A percentile compares a stretch with the other conserved stretches of the same genome.
Evolutionary conservation across 2,329 filamentous ascomycete genomes (phyloP).

Genomic region (Beauveria medogensis): DNA sequence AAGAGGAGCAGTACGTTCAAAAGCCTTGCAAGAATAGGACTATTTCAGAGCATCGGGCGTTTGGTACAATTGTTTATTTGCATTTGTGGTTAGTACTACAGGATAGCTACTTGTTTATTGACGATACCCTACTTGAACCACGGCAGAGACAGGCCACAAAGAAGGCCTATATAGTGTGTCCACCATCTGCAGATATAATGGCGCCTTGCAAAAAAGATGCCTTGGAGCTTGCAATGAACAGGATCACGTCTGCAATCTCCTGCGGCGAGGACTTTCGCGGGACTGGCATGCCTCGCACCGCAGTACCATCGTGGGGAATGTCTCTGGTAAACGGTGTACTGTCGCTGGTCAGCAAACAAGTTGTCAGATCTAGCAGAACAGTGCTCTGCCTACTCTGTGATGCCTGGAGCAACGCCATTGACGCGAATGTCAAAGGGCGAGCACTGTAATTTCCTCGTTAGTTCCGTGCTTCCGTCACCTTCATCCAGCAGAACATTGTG

Average conservation of each 20-base stretch:
- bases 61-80: not conserved
- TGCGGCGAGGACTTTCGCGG: slow-evolving; percentile 33
- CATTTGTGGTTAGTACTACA: not conserved
- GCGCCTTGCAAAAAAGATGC: slow-evolving; percentile 38
- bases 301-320: slow-evolving; percentile 25
- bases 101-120: slow-evolving; percentile 7
- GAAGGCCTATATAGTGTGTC: slow-evolving; percentile 29
- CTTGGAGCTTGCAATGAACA: slow-evolving; percentile 37
- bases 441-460: slow-evolving; percentile 24
- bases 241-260: slow-evolving; percentile 37
- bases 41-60: not conserved
- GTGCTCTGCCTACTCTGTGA: slow-evolving; percentile 28
- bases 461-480: not conserved
- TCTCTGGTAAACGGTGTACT: slow-evolving; percentile 35
- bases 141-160: not conserved
- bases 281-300: slow-evolving; percentile 28
- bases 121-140: slow-evolving; percentile 1
- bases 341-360: not conserved
- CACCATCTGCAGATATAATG: slow-evolving; percentile 36
- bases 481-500: not conserved
- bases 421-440: slow-evolving; percentile 35
- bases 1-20: not conserved
- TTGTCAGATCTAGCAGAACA: not conserved
- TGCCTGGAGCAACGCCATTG: slow-evolving; percentile 38
- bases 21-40: too few species aligned